phyloP scores from a whole-genome alignment of 176 grass and related monocot genomes.

The Dendrocalamus sinicus region DNA sequence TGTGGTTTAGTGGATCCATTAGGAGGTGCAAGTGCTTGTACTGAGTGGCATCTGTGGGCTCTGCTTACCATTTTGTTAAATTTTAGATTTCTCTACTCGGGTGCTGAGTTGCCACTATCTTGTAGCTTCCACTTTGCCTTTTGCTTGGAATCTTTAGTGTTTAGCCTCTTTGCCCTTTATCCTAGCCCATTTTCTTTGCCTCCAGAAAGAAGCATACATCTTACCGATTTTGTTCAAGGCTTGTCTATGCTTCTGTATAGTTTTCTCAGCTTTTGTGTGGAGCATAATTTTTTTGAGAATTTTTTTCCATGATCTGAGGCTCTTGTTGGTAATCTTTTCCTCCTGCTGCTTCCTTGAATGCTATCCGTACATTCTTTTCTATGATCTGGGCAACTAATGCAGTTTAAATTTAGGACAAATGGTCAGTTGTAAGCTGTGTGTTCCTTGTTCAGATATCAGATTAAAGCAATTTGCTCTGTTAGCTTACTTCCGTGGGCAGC shows the following conservation, averaged over 20 bases:
- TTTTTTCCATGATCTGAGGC: not conserved
- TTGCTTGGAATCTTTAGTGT: slow-evolving; percentile 42
- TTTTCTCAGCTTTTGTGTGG: not conserved
- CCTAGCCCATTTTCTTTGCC: slow-evolving; percentile 10
- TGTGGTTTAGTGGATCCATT: slow-evolving; percentile 38
- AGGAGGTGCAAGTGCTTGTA: slow-evolving; percentile 25
- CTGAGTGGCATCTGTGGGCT: slow-evolving; percentile 25
- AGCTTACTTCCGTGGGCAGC: not conserved
- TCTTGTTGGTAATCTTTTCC: not conserved
- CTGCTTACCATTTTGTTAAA: slow-evolving; percentile 31
- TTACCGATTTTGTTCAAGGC: slow-evolving; percentile 33
- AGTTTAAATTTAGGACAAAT: slow-evolving; percentile 13
- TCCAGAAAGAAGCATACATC: slow-evolving; percentile 33
- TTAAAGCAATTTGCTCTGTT: not conserved
- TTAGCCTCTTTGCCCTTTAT: slow-evolving; percentile 34
- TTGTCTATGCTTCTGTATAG: not conserved
- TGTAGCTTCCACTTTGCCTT: slow-evolving; percentile 31
- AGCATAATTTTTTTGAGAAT: not conserved
- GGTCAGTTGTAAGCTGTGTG: slow-evolving; percentile 12
- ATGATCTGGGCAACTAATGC: not conserved
- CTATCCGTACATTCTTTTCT: not conserved
- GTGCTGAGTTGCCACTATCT: slow-evolving; percentile 17
- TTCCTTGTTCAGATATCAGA: slow-evolving; percentile 4
- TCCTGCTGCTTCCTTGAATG: not conserved
- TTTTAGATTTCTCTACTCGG: slow-evolving; percentile 30